Base-by-base conservation (phyloP, 306 rosid genomes). In the Fagus crenata region DNA sequence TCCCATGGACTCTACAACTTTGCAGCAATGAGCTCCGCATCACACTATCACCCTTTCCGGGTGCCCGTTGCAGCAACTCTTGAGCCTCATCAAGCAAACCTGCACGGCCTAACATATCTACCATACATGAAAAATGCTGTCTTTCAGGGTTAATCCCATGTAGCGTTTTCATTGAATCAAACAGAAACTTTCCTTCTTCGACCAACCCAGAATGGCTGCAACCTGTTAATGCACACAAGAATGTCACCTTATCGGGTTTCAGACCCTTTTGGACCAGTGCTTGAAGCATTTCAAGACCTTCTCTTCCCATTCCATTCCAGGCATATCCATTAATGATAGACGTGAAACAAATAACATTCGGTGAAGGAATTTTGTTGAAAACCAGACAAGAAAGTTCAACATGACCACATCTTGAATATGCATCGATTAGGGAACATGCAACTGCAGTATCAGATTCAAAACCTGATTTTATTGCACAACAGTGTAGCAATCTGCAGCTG, bases 21-120 rank as follows among this genome's bases (percentile, higher is more conserved):
- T 85, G 74, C 77, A 95, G 82, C 75, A 95, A 85, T 72, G 96
- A 95, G 86, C 92, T 87, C 97, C 95, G 89, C 88, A 88, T 84
- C 49, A 73, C 80, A 46, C 77, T 55, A 75, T 92, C 85, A 4
- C 86, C 85, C 63, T 78, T 83, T 56, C 77, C 90, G 0, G 84
- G 89, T 74, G 85, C 77, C 40, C 72, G 53, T 40, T 61, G 81
- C 72, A 89, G 81, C 77, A 90, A 81, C 73, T 88, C 85, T 83
- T 88, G 89, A 40, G 97, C 92, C 86, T 90, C 98, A 3, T 90
- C 72, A 40, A 92, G 65, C 68, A 88, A 85, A 76, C 97, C 97
- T 0, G 88, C 89, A 0, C 97, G 91, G 83, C 97, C 92, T 74
- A 90, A 80, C 53, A 90, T 95, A 90, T 92, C 97, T 60, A 92